Evolutionary conservation across 2,329 filamentous ascomycete species (phyloP), one percentile per base, ranked within the genome.

Genomic region (Cladorrhinum sp.): DNA sequence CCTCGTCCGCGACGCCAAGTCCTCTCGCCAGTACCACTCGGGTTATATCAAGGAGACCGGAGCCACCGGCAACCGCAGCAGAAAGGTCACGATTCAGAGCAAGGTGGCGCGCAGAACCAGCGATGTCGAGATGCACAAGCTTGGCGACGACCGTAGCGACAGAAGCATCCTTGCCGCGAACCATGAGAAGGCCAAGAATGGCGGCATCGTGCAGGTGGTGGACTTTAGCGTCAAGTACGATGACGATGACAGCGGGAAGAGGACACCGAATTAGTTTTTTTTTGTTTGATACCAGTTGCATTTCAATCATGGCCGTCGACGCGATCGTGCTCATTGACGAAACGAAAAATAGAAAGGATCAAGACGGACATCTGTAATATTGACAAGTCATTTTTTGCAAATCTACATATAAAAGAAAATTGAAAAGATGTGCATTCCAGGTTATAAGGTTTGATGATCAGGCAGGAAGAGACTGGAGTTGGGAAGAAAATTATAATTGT

Each of bases 211-310:
- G 6, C 57, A 60, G 50, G 50, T 62, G 13, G 59, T 57, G 5
- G 61, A 60, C n/a, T 51, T 62, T 8, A 55, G 23, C 3, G 50
- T 62, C 50, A 48, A 62, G 24, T 60, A 60, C 20, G 57, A 60
- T 24, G 55, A 57, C 24, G 22, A 55, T 22, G 41, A 18, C 6
- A 20, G n/a, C 41, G 41, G 5, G n/a, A 22, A 22, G 41, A 45
- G 10, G n/a, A 16, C 16, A 7, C 16, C 16, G 6, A 22, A 18
- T 20, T 20, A 4, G 3, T 5, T 45, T 45, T 18, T 7, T 18
- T 45, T 45, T 45, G 16, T 45, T 45, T 20, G 16, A 45, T 18
- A 45, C 8, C 8, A 2, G 16, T 45, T 45, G 8, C 3, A 16
- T 36, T 36, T 36, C 32, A 36, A 36, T 36, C 32, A 36, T 36